Evolutionary conservation across 83 land plant species (phyloP).

Genomic region (Diphasiastrum complanatum): DNA sequence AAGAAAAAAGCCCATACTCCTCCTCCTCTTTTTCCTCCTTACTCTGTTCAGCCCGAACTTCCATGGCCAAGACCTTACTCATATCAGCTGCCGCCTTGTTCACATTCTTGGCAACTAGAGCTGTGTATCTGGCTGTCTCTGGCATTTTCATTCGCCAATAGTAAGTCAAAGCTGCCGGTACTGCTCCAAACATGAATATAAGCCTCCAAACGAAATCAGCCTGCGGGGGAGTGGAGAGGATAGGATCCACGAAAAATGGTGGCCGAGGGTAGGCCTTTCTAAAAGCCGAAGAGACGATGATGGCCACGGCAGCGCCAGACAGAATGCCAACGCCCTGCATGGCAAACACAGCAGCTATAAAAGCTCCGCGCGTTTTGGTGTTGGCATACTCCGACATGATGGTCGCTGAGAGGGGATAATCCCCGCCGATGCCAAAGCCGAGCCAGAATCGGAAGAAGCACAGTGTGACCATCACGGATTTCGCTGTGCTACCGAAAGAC

Average conservation of each 20-base stretch:
- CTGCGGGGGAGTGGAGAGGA: not conserved
- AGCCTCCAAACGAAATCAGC: not conserved
- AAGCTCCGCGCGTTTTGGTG: not conserved
- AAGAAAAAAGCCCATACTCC: not conserved
- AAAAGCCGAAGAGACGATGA: not conserved
- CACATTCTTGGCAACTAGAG: not conserved
- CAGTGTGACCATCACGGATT: not conserved
- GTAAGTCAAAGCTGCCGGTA: not conserved
- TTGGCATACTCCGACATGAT: not conserved
- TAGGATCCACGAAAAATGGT: not conserved
- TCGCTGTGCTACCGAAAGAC: not conserved
- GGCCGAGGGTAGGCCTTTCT: not conserved
- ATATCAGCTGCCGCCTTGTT: not conserved
- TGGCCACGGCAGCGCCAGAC: not conserved
- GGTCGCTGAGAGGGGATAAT: not conserved
- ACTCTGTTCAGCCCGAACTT: not conserved
- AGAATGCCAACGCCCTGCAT: not conserved
- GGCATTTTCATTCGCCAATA: constrained; percentile 1
- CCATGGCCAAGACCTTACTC: not conserved
- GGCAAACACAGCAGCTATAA: too few species aligned
- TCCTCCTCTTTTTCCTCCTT: not conserved
- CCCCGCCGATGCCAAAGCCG: not conserved
- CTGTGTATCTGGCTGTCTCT: not conserved
- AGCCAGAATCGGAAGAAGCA: constrained; percentile 1
- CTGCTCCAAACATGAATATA: not conserved